Conservation (phyloP, 2,329 filamentous ascomycete genomes). For the Exserohilum rostratum region DNA sequence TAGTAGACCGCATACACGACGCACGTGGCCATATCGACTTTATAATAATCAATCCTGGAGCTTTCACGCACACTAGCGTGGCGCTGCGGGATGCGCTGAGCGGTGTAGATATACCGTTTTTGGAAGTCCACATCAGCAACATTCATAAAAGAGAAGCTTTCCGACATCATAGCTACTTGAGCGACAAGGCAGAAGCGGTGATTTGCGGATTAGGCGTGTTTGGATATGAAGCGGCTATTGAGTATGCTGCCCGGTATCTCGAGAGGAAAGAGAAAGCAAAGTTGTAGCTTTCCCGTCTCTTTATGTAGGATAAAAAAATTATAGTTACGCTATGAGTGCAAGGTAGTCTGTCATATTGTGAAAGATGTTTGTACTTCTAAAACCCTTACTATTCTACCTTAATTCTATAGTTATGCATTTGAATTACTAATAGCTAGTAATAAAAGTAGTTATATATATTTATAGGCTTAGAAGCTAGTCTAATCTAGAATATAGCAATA, state of each 20-base stretch:
- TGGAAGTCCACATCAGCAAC: slow-evolving; percentile 80
- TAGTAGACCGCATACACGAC: slow-evolving; percentile 75
- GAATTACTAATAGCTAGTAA: too few species aligned
- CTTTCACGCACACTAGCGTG: slow-evolving; percentile 77
- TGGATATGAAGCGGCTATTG: slow-evolving; percentile 56
- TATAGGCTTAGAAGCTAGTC: too few species aligned
- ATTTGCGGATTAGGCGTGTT: slow-evolving; percentile 68
- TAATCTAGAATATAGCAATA: too few species aligned
- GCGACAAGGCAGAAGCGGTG: slow-evolving; percentile 76
- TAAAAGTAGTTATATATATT: too few species aligned
- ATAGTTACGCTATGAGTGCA: too few species aligned
- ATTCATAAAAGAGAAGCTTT: slow-evolving; percentile 74
- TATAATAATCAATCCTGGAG: slow-evolving; percentile 78
- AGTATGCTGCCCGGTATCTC: slow-evolving; percentile 48
- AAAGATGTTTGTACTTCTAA: too few species aligned
- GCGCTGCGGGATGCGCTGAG: slow-evolving; percentile 75
- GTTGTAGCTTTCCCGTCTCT: neutral
- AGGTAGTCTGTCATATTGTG: too few species aligned
- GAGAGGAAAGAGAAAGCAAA: slow-evolving; percentile 1
- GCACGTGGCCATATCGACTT: slow-evolving; percentile 66
- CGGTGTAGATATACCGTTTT: slow-evolving; percentile 72
- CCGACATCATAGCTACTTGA: slow-evolving; percentile 72
- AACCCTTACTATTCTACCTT: too few species aligned
- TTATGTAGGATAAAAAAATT: too few species aligned
- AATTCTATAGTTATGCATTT: too few species aligned